phyloP scores from a whole-genome alignment of 345 rosid genomes.

The Angophora floribunda region DNA sequence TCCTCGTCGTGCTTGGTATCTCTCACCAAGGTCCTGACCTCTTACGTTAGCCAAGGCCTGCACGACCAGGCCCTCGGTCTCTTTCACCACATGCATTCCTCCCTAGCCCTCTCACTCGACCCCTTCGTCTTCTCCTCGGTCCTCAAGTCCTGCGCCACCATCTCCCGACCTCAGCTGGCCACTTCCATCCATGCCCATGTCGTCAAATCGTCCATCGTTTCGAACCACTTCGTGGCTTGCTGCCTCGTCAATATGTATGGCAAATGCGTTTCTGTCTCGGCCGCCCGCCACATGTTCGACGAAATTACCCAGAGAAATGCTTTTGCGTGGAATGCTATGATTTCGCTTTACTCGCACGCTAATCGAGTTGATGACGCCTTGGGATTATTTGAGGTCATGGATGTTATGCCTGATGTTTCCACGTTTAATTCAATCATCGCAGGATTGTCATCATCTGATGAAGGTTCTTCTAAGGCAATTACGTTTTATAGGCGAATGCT shows the following conservation, averaged over 20 bases:
- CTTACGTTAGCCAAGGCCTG: not conserved
- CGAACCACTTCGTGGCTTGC: not conserved
- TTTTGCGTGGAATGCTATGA: not conserved
- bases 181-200: not conserved
- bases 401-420: not conserved
- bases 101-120: not conserved
- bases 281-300: not conserved
- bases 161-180: not conserved
- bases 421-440: not conserved
- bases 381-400: not conserved
- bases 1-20: not conserved
- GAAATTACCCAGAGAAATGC: not conserved
- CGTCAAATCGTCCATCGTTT: not conserved
- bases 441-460: not conserved
- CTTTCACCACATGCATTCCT: not conserved
- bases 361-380: not conserved
- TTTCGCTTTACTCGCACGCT: not conserved
- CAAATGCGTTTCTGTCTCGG: not conserved
- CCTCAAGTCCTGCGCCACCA: not conserved
- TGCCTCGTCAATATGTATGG: not conserved
- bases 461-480: not conserved
- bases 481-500: not conserved
- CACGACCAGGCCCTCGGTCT: not conserved
- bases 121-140: not conserved
- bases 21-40: not conserved